These are phyloP conservation scores for Alternaria ethzedia DNA, from an alignment of 2,329 filamentous ascomycete genomes.

Conservation along the genomic window DNA sequence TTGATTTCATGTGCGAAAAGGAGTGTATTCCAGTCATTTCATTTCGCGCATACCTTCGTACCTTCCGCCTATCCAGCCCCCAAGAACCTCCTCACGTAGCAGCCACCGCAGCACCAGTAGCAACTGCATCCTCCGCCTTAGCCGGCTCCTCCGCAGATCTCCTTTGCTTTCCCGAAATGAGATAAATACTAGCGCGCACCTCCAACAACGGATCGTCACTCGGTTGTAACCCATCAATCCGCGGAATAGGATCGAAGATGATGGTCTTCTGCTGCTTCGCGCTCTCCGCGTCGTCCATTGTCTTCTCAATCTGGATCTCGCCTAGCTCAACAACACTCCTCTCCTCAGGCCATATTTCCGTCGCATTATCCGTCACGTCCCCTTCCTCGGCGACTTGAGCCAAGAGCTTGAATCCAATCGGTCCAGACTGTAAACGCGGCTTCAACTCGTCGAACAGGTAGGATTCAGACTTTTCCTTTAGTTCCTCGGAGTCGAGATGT, in stretches of 20 bases:
- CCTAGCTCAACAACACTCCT: constrained; percentile 60
- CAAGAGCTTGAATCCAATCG: constrained; percentile 55
- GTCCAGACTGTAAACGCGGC: constrained; percentile 43
- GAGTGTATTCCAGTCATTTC: background rate
- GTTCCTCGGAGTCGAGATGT: constrained; percentile 48
- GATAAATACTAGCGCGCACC: constrained; percentile 62
- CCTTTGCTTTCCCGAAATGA: constrained; percentile 62
- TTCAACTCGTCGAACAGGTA: constrained; percentile 60
- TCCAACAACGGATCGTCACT: constrained; percentile 64
- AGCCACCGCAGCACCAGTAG: constrained; percentile 8
- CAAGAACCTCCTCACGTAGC: background rate
- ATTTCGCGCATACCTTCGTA: background rate
- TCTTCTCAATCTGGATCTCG: constrained; percentile 52
- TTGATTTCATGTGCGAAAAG: background rate
- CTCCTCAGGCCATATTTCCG: constrained; percentile 61
- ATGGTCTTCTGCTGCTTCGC: constrained; percentile 57
- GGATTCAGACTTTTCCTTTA: constrained; percentile 47
- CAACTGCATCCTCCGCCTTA: background rate
- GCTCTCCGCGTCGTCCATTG: constrained; percentile 51
- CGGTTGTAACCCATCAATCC: constrained; percentile 60
- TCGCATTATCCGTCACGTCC: constrained; percentile 57
- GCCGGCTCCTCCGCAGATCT: constrained; percentile 48
- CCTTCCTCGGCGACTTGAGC: constrained; percentile 59
- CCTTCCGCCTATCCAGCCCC: background rate
- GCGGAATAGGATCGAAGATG: constrained; percentile 66